Evolutionary conservation across 495 filamentous ascomycete genomes (phyloP), one percentile per base, ranked within the genome.

Genomic region (Trichoderma erinaceum): DNA sequence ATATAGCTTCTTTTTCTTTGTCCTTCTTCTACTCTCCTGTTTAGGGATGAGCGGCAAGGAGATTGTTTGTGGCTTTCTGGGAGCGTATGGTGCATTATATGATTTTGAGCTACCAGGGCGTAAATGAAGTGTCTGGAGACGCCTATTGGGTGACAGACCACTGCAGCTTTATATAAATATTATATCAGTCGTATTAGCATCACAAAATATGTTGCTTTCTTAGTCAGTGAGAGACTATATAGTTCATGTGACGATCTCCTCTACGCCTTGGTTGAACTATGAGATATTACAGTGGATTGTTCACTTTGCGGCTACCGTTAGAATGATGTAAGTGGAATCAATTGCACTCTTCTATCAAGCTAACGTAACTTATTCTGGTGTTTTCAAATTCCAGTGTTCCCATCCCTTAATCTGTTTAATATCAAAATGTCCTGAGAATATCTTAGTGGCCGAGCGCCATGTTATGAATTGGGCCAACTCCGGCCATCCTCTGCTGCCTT

Each of bases 291-390:
- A 10, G 4, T 38, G 35, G 4, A 38, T 38, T 38, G 35, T 38
- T 38, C 35, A 38, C 35, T 38, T 38, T 0, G 5, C 35, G 8
- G 21, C 18, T 21, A 25, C 0, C 48, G 3, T 7, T 6, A 27
- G 10, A 21, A 7, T 61, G 25, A 5, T 11, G 25, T 56, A 56
- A 21, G n/a, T 21, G 50, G 25, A 61, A 61, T 29, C 25, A 29
- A 61, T 61, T 61, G 8, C 25, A 32, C 29, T 61, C 25, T 23
- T 61, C 56, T 61, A 61, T 61, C 56, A 61, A 61, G 56, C 56
- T 61, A 61, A 61, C 56, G 56, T 32, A 29, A 32, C 56, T 21
- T 29, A 61, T 29, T 61, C 56, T 61, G 27, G 56, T 61, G 25
- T 13, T 32, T 25, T 25, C 25, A 32, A 23, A 32, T 61, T 25